A percentile compares a stretch with the other conserved stretches of the same genome.
These are phyloP conservation scores for Bromus sterilis DNA, from an alignment of 176 grass and related monocot genomes.

Conservation along the genomic window DNA sequence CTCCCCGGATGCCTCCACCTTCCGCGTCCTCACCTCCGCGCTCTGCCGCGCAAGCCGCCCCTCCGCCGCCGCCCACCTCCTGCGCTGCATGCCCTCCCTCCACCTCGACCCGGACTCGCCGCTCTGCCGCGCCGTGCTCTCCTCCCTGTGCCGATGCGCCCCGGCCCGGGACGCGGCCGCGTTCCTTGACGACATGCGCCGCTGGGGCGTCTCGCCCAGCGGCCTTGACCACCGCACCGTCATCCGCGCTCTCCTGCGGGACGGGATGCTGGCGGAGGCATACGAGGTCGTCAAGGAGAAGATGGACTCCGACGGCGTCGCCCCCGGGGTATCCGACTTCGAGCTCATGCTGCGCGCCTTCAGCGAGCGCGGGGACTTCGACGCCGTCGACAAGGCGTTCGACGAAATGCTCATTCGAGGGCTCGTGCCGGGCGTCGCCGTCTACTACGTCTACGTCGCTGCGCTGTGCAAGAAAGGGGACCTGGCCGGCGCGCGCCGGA, in stretches of 20 bases:
- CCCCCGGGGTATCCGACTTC: slow-evolving; percentile 20
- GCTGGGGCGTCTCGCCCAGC: slow-evolving; percentile 20
- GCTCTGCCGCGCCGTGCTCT: slow-evolving; percentile 12
- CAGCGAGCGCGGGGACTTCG: neutral
- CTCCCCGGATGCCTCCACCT: neutral
- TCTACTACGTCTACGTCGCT: slow-evolving; percentile 37
- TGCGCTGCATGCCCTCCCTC: slow-evolving; percentile 33
- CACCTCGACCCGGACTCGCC: slow-evolving; percentile 11
- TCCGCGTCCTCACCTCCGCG: slow-evolving; percentile 27
- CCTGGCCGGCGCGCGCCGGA: slow-evolving; percentile 34
- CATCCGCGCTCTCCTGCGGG: slow-evolving; percentile 33
- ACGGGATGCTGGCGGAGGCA: slow-evolving; percentile 35
- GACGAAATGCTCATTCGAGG: slow-evolving; percentile 72
- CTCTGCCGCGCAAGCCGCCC: slow-evolving; percentile 14
- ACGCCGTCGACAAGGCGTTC: slow-evolving; percentile 44
- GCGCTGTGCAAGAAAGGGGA: slow-evolving; percentile 40
- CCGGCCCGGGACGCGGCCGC: slow-evolving; percentile 5
- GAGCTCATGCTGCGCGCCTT: slow-evolving; percentile 27
- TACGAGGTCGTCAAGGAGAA: slow-evolving; percentile 30
- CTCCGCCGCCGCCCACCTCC: neutral
- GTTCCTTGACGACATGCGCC: slow-evolving; percentile 55
- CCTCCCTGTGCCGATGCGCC: slow-evolving; percentile 6
- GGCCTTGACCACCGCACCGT: slow-evolving; percentile 21
- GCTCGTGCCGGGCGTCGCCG: slow-evolving; percentile 26
- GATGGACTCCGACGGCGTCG: slow-evolving; percentile 37